These are phyloP conservation scores for Petrea volubilis DNA, from an alignment of 257 asterid genomes.

Conservation along the genomic window DNA sequence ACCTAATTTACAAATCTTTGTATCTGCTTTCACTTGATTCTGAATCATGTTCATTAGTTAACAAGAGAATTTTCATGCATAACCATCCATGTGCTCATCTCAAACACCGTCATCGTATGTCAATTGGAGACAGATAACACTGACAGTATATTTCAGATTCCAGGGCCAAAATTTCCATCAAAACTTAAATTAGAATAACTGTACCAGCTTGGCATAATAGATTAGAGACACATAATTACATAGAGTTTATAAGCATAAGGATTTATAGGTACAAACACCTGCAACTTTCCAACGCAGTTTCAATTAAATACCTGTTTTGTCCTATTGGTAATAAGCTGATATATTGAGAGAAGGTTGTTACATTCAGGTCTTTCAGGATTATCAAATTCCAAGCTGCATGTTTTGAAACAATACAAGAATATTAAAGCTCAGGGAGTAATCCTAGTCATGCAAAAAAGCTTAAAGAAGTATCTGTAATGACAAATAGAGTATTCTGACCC, in stretches of 20 bases:
- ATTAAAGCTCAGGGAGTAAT: conserved; percentile 12
- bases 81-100: neutral
- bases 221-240: neutral
- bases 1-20: neutral
- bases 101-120: neutral
- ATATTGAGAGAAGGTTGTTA: conserved; percentile 86
- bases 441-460: conserved; percentile 1
- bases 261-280: conserved; percentile 17
- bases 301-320: conserved; percentile 70
- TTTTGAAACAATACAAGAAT: conserved; percentile 8
- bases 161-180: neutral
- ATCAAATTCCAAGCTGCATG: conserved; percentile 82
- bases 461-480: conserved; percentile 6
- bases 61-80: neutral
- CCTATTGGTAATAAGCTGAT: conserved; percentile 84
- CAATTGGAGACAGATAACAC: neutral
- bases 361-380: conserved; percentile 96
- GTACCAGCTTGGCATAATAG: neutral
- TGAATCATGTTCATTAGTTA: neutral
- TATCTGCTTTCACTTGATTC: conserved; percentile 12
- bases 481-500: conserved; percentile 52
- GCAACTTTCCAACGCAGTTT: neutral
- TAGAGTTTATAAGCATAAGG: conserved; percentile 6
- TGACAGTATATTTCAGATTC: neutral
- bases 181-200: neutral